Evolutionary conservation across 2,329 filamentous ascomycete genomes (phyloP).

Genomic region (Ustulina deusta): DNA sequence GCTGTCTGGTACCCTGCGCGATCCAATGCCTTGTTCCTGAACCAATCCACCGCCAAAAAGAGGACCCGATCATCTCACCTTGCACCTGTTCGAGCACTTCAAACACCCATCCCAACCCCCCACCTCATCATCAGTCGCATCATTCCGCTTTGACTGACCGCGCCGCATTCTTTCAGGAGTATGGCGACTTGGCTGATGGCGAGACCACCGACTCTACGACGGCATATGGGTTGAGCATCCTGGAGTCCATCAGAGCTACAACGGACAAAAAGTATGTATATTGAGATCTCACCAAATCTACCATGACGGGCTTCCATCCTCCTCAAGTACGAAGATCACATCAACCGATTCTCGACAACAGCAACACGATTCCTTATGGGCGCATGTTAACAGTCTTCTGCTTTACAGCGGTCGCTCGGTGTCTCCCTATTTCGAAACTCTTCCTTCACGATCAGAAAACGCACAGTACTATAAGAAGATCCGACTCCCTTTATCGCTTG

Average conservation of each 20-base stretch:
- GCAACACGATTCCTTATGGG: background rate
- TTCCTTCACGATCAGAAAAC: constrained; percentile 73
- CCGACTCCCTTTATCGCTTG: constrained; percentile 81
- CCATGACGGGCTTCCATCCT: background rate
- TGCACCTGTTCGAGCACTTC: constrained; percentile 20
- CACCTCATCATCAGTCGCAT: constrained; percentile 16
- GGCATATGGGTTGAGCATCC: constrained; percentile 76
- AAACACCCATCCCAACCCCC: constrained; percentile 35
- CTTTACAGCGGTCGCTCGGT: constrained; percentile 75
- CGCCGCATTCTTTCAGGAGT: constrained; percentile 51
- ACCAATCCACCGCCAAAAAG: constrained; percentile 27
- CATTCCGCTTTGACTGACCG: constrained; percentile 30
- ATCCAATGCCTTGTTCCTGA: constrained; percentile 41
- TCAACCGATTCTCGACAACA: background rate
- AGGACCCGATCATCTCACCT: constrained; percentile 20
- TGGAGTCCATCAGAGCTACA: constrained; percentile 80
- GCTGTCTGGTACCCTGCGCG: constrained; percentile 28
- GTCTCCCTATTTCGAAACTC: constrained; percentile 78
- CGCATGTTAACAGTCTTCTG: constrained; percentile 43
- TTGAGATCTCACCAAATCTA: constrained; percentile 6
- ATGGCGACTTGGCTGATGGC: constrained; percentile 62
- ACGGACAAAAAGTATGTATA: constrained; percentile 81
- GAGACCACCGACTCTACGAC: constrained; percentile 78
- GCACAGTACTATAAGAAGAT: constrained; percentile 83
- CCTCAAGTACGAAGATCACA: background rate